Conservation (phyloP, 352 stramenopile species). For the Phytopythium chamaehyphon region DNA sequence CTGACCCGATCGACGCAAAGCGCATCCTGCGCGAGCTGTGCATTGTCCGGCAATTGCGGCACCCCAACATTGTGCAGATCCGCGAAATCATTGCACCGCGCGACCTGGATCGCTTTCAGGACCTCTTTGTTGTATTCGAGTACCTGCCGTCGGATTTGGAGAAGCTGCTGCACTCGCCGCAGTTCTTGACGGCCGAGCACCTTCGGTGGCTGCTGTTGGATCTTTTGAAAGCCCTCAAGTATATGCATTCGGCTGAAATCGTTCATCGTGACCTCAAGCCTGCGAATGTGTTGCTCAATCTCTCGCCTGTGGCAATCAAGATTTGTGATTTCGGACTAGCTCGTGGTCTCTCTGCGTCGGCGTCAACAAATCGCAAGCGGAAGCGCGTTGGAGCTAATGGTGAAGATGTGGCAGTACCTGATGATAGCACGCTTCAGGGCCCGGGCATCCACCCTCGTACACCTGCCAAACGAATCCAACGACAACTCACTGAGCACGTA, state of each 20-base stretch:
- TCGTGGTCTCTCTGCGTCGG: conserved; percentile 59
- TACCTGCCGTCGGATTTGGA: conserved; percentile 82
- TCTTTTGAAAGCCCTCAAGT: conserved; percentile 86
- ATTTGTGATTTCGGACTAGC: conserved; percentile 86
- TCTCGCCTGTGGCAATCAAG: conserved; percentile 84
- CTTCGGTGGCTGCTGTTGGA: conserved; percentile 82
- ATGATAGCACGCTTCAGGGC: conserved; percentile 59
- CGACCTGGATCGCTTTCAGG: conserved; percentile 71
- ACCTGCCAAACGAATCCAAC: conserved; percentile 74
- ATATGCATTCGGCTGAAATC: conserved; percentile 88
- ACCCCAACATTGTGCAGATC: conserved; percentile 88
- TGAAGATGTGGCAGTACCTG: conserved; percentile 34
- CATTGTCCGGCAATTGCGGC: conserved; percentile 77
- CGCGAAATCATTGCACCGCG: conserved; percentile 80
- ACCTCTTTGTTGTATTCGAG: conserved; percentile 85
- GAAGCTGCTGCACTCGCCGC: conserved; percentile 80
- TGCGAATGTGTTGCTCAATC: conserved; percentile 83
- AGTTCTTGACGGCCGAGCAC: conserved; percentile 83
- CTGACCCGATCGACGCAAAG: conserved; percentile 84
- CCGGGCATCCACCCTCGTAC: conserved; percentile 71
- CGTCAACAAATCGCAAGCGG: conserved; percentile 53
- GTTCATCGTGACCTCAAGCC: conserved; percentile 88
- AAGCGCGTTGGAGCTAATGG: conserved; percentile 44
- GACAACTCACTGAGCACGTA: conserved; percentile 93
- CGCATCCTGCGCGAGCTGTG: conserved; percentile 81